Evolutionary conservation across 257 asterid species (phyloP).

Genomic region (Ilex asprella): DNA sequence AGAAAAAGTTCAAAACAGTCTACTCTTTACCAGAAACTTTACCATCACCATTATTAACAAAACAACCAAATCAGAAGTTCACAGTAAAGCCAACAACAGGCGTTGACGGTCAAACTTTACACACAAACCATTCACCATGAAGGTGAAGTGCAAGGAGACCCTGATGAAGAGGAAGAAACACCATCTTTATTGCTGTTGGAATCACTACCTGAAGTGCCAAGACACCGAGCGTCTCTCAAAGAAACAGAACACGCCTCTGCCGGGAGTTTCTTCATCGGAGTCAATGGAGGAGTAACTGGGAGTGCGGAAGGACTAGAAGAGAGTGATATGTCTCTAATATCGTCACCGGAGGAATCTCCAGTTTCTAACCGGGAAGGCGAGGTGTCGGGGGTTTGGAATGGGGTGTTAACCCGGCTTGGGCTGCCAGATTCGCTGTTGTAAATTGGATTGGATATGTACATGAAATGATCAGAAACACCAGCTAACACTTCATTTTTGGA

Average conservation of each 20-base stretch:
- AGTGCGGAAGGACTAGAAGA: constrained; percentile 2
- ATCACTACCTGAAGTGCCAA: constrained; percentile 30
- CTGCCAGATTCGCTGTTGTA: constrained; percentile 22
- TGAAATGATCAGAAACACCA: constrained; percentile 14
- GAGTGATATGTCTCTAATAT: background rate
- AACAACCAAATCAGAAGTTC: background rate
- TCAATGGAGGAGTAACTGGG: constrained; percentile 32
- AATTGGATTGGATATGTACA: constrained; percentile 57
- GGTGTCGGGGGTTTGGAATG: constrained; percentile 46
- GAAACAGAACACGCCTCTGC: constrained; percentile 36
- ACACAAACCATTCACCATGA: constrained; percentile 34
- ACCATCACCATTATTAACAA: background rate
- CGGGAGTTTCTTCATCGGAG: constrained; percentile 55
- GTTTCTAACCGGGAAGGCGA: constrained; percentile 46
- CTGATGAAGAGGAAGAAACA: constrained; percentile 29
- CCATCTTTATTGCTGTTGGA: constrained; percentile 26
- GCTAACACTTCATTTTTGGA: constrained; percentile 2
- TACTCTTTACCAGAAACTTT: background rate
- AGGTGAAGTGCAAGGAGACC: constrained; percentile 44
- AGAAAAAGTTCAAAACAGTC: background rate
- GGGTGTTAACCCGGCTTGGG: constrained; percentile 24
- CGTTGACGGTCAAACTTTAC: background rate
- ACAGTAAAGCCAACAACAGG: no score
- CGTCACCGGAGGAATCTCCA: constrained; percentile 4
- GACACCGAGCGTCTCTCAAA: constrained; percentile 30